Percentiles rank a stretch among this genome's conserved stretches.
phyloP scores from a whole-genome alignment of 805 yeast genomes.

The Wickerhamiella galacta region DNA sequence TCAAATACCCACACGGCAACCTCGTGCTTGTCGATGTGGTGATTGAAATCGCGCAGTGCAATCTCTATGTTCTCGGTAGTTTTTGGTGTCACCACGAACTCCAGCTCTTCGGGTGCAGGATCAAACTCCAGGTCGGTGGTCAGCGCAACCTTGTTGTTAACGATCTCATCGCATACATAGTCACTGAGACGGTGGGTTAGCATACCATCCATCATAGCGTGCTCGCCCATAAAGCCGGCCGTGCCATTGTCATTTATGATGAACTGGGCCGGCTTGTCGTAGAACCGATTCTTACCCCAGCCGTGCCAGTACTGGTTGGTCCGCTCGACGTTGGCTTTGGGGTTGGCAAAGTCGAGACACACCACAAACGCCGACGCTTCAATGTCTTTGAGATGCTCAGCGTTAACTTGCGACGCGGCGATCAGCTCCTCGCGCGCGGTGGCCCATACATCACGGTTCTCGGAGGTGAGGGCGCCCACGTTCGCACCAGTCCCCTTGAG shows the following conservation, averaged over 20 bases:
- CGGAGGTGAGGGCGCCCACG: conserved; percentile 64
- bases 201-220: conserved; percentile 95
- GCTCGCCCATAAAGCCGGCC: conserved; percentile 92
- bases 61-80: conserved; percentile 33
- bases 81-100: conserved; percentile 39
- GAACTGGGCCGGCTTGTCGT: conserved; percentile 81
- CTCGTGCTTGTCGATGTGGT: conserved; percentile 49
- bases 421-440: conserved; percentile 39
- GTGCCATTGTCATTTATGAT: conserved; percentile 66
- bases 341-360: conserved; percentile 56
- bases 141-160: conserved; percentile 29
- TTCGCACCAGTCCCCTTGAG: conserved; percentile 32
- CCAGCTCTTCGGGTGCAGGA: conserved; percentile 23
- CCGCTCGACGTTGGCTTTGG: conserved; percentile 67
- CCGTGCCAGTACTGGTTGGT: conserved; percentile 88
- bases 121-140: conserved; percentile 14
- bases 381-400: conserved; percentile 44
- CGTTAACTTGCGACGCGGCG: conserved; percentile 42
- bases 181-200: conserved; percentile 83
- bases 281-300: conserved; percentile 78
- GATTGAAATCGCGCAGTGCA: conserved; percentile 41
- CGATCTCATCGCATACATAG: conserved; percentile 42
- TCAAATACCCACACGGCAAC: conserved; percentile 64
- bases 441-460: conserved; percentile 74
- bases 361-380: conserved; percentile 66